Evolutionary conservation across 768 basidiomycete genomes (phyloP).

Genomic region (Termitomyces heimii): DNA sequence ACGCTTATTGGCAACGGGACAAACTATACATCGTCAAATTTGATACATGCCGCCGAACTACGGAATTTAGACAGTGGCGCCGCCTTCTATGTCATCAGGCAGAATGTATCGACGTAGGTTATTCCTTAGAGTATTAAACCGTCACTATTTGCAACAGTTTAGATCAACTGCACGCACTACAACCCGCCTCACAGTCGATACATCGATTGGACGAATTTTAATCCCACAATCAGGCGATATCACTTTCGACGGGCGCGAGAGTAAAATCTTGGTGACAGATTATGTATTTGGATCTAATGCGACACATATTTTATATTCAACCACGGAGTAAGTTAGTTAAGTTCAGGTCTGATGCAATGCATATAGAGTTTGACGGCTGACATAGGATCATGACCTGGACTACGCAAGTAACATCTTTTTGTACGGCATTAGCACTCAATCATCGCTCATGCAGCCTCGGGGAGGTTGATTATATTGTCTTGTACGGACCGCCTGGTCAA

Average conservation of each 20-base stretch:
- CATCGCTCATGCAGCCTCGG: slow-evolving; percentile 26
- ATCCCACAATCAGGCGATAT: slow-evolving; percentile 33
- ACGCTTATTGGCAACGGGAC: slow-evolving; percentile 45
- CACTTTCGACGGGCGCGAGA: slow-evolving; percentile 41
- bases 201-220: slow-evolving; percentile 30
- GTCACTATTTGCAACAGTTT: not conserved
- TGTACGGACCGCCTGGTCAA: slow-evolving; percentile 36
- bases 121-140: not conserved
- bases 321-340: slow-evolving; percentile 35
- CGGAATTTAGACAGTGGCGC: slow-evolving; percentile 37
- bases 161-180: slow-evolving; percentile 41
- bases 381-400: slow-evolving; percentile 48
- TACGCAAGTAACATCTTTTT: slow-evolving; percentile 28
- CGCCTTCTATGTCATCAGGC: slow-evolving; percentile 45
- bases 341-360: not conserved
- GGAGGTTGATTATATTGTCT: slow-evolving; percentile 32
- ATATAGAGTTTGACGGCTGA: not conserved
- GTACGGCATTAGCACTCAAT: not conserved
- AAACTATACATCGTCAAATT: slow-evolving; percentile 37
- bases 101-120: slow-evolving; percentile 34
- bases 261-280: slow-evolving; percentile 43
- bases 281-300: slow-evolving; percentile 34
- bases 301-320: slow-evolving; percentile 36
- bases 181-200: slow-evolving; percentile 36
- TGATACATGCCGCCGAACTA: slow-evolving; percentile 41